phyloP scores from a whole-genome alignment of 2,329 filamentous ascomycete genomes.

The Botrytis fabae region DNA sequence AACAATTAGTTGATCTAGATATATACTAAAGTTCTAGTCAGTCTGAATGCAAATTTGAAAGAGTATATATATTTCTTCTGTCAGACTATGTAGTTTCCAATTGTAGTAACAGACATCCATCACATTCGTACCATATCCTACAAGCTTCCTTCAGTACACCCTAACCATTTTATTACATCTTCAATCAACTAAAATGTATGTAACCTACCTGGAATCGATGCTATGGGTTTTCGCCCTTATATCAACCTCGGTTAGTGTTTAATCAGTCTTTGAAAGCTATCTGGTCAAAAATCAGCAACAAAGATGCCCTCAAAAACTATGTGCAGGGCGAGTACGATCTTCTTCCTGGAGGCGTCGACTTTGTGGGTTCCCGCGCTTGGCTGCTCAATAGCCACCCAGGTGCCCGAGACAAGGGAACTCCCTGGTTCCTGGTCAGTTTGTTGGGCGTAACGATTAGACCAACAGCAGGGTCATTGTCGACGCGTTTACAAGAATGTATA shows the following conservation, averaged over 20 bases:
- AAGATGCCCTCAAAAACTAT: background rate
- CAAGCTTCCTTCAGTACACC: background rate
- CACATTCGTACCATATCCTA: background rate
- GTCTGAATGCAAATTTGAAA: background rate
- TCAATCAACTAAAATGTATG: background rate
- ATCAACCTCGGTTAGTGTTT: background rate
- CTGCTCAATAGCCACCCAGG: background rate
- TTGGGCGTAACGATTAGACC: background rate
- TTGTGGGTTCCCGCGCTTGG: background rate
- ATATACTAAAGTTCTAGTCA: background rate
- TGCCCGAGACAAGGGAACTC: fast-evolving
- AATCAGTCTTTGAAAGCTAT: background rate
- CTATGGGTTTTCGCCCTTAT: background rate
- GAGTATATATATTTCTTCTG: background rate
- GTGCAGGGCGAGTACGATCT: background rate
- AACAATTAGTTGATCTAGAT: background rate
- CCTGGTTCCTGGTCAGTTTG: background rate
- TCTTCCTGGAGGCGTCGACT: background rate
- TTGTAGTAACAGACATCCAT: background rate
- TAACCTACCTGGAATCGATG: background rate
- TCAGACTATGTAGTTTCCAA: background rate
- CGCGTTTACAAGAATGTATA: background rate
- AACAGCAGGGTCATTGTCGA: background rate
- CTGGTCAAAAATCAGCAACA: background rate
- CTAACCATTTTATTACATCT: background rate